Evolutionary conservation across 306 rosid species (phyloP).

Genomic region (Citrullus mucosospermus): DNA sequence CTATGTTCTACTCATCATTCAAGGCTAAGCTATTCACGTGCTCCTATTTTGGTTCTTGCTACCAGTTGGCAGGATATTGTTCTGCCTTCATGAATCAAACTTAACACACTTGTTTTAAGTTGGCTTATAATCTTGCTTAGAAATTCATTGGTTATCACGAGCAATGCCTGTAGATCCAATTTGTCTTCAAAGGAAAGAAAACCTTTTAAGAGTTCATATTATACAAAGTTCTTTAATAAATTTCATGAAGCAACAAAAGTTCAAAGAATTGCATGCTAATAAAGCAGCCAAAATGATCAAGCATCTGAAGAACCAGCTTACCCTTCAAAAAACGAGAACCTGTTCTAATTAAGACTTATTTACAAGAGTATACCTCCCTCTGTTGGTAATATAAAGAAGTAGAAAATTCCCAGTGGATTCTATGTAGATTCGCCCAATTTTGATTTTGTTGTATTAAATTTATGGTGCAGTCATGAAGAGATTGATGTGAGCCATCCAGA

Average conservation of each 20-base stretch:
- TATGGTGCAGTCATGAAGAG: slow-evolving; percentile 88
- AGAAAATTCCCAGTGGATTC: neutral
- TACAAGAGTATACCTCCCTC: neutral
- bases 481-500: slow-evolving; percentile 96
- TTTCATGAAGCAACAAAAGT: neutral
- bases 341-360: neutral
- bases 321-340: neutral
- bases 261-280: neutral
- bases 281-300: neutral
- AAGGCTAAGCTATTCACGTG: slow-evolving; percentile 1
- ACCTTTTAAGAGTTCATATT: neutral
- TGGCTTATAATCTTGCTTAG: neutral
- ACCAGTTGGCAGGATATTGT: neutral
- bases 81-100: neutral
- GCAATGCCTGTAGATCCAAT: slow-evolving; percentile 2
- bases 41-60: neutral
- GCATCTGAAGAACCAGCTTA: neutral
- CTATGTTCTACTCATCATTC: slow-evolving; percentile 6
- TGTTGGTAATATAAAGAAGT: neutral
- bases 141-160: neutral
- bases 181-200: neutral
- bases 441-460: slow-evolving; percentile 8
- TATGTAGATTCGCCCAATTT: neutral
- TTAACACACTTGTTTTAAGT: neutral
- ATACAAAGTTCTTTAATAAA: neutral